A percentile compares a stretch with the other conserved stretches of the same genome.
phyloP scores from a whole-genome alignment of 345 rosid genomes.

The Arabidopsis thaliana region TAIR10.1 NC_003076.8:3574501-3575000 shows the following conservation, averaged over 20 bases:
- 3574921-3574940: constrained; percentile 8
- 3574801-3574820: constrained; percentile 11
- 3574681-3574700: constrained; percentile 12
- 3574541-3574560: constrained; percentile 40
- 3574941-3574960: constrained; percentile 18
- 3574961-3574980: constrained; percentile 12
- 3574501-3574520: constrained; percentile 39
- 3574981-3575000: constrained; percentile 1
- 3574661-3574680: constrained; percentile 6
- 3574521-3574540: constrained; percentile 39
- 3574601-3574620: constrained; percentile 41
- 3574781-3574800: not conserved
- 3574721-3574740: constrained; percentile 12
- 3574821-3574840: not conserved
- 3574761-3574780: not conserved
- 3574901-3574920: constrained; percentile 19
- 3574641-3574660: constrained; percentile 30
- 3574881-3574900: not conserved
- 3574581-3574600: constrained; percentile 27
- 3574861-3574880: not conserved
- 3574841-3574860: constrained; percentile 27
- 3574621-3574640: constrained; percentile 46
- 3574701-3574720: constrained; percentile 30
- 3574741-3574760: not conserved
- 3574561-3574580: constrained; percentile 44